Percentiles rank a stretch among this genome's conserved stretches.
Conservation (phyloP, 2,329 filamentous ascomycete species). For the Seiridium cupressi region DNA sequence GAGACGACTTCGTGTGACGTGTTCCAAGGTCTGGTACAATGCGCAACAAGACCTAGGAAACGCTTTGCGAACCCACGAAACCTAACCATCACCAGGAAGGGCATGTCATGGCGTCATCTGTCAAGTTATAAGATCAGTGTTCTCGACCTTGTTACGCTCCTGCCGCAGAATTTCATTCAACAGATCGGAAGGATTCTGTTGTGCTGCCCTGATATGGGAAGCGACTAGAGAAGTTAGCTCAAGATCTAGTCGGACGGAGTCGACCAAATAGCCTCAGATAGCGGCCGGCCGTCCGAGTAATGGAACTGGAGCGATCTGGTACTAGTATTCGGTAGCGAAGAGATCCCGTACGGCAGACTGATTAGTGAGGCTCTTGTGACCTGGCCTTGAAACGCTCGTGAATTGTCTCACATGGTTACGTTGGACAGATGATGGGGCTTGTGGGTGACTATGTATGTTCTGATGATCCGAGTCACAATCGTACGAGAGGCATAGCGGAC, state of each 20-base stretch:
- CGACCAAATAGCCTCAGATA: background rate
- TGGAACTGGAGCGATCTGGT: background rate
- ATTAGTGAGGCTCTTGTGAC: background rate
- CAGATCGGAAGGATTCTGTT: background rate
- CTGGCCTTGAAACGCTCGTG: background rate
- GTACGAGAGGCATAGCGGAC: background rate
- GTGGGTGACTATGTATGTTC: background rate
- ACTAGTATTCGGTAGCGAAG: background rate
- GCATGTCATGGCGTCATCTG: background rate
- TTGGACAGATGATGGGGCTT: background rate
- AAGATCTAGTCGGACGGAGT: background rate
- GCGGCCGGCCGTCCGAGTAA: background rate
- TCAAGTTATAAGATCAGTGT: background rate
- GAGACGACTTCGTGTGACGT: background rate
- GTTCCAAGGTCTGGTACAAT: background rate
- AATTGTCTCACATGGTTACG: background rate
- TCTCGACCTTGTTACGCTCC: background rate
- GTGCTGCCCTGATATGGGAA: background rate
- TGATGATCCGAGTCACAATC: background rate
- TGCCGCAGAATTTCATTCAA: background rate
- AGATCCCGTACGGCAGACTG: background rate
- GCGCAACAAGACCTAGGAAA: background rate
- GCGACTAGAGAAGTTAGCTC: background rate
- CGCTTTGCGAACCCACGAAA: background rate
- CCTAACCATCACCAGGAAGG: background rate